A percentile compares a stretch with the other conserved stretches of the same genome.
phyloP scores from a whole-genome alignment of 2,329 filamentous ascomycete species.

The Trichoderma atrobrunneum region DNA sequence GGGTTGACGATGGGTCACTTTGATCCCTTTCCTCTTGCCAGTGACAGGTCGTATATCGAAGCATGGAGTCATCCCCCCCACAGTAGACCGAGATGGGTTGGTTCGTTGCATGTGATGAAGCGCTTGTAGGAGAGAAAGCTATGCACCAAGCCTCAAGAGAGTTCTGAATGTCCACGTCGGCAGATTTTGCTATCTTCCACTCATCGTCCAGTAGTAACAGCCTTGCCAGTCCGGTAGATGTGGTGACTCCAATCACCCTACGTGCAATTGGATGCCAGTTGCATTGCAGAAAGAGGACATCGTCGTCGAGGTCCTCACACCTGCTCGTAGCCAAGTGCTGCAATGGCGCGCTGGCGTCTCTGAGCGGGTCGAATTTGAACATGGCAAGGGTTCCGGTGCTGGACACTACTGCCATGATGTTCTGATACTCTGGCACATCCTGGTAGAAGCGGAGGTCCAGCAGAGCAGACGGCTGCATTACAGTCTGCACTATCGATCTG shows the following conservation, averaged over 20 bases:
- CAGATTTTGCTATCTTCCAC: conserved; percentile 38
- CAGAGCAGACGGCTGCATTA: conserved; percentile 67
- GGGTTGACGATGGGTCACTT: conserved; percentile 20
- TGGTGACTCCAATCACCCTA: conserved; percentile 64
- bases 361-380: conserved; percentile 51
- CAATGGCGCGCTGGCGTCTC: conserved; percentile 34
- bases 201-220: conserved; percentile 48
- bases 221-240: conserved; percentile 64
- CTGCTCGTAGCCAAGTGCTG: conserved; percentile 44
- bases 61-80: conserved; percentile 72
- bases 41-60: conserved; percentile 46
- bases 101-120: conserved; percentile 20
- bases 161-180: conserved; percentile 46
- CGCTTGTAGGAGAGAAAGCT: conserved; percentile 49
- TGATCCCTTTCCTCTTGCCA: conserved; percentile 13
- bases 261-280: conserved; percentile 63
- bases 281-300: conserved; percentile 67
- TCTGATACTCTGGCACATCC: conserved; percentile 32
- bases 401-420: conserved; percentile 69
- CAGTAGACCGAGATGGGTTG: conserved; percentile 51
- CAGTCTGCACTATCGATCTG: conserved; percentile 48
- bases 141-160: conserved; percentile 72
- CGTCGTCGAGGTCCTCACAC: conserved; percentile 50
- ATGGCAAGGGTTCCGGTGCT: conserved; percentile 71
- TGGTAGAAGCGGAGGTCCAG: conserved; percentile 82